These are phyloP conservation scores for Candida tammaniensis DNA, from an alignment of 805 yeast species.

Conservation along the genomic window DNA sequence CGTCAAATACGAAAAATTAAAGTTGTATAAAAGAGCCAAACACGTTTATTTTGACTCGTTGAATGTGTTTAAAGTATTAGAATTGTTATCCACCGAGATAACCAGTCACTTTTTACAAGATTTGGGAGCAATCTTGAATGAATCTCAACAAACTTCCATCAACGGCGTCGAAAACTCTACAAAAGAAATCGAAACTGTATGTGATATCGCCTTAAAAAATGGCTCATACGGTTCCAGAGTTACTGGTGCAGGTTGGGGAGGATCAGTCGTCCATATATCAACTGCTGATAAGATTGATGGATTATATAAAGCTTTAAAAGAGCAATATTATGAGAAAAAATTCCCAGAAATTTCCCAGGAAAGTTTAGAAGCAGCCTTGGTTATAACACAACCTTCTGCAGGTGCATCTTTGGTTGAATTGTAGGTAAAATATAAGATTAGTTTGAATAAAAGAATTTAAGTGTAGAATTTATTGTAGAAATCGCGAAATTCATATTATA, in stretches of 20 bases:
- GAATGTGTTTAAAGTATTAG: constrained; percentile 52
- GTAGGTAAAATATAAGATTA: background rate
- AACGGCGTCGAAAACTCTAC: constrained; percentile 48
- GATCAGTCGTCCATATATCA: constrained; percentile 66
- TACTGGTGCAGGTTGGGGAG: constrained; percentile 85
- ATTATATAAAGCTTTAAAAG: constrained; percentile 42
- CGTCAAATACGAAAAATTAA: constrained; percentile 54
- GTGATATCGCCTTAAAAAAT: constrained; percentile 48
- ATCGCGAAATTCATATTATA: no score
- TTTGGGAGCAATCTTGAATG: constrained; percentile 58
- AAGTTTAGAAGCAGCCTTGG: constrained; percentile 49
- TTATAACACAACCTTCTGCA: constrained; percentile 53
- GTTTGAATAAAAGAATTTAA: background rate
- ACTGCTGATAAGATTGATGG: constrained; percentile 36
- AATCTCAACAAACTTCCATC: constrained; percentile 52
- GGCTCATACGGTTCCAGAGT: constrained; percentile 67
- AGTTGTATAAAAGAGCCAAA: constrained; percentile 54
- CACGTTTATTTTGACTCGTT: constrained; percentile 64
- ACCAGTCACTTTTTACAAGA: constrained; percentile 33
- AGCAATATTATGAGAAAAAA: constrained; percentile 48
- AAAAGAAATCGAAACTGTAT: constrained; percentile 50
- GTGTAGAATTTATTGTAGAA: no score
- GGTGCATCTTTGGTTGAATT: constrained; percentile 41
- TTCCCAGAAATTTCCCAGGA: constrained; percentile 48
- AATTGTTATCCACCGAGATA: constrained; percentile 29